Evolutionary conservation across 306 rosid genomes (phyloP).

Genomic region (Trifolium pratense): DNA sequence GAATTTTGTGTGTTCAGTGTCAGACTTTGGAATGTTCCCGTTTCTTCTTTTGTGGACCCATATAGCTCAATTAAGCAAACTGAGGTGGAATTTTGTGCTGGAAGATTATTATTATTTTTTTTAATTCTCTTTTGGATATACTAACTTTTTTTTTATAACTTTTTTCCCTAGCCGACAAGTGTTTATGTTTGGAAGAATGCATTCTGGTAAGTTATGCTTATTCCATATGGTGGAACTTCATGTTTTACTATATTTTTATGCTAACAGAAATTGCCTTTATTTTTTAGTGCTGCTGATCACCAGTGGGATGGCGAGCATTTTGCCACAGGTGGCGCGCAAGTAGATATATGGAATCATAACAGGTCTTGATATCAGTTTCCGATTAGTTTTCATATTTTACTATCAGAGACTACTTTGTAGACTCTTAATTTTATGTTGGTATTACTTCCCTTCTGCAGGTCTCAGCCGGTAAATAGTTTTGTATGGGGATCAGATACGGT

Average conservation of each 20-base stretch:
- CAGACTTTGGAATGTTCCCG: constrained; percentile 85
- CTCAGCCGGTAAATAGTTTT: constrained; percentile 76
- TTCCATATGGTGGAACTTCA: constrained; percentile 24
- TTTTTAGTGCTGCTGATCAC: constrained; percentile 84
- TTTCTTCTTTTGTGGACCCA: constrained; percentile 53
- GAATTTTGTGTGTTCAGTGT: constrained; percentile 54
- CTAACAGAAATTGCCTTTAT: not conserved
- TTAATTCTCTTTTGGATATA: not conserved
- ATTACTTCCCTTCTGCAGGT: constrained; percentile 51
- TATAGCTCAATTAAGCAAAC: constrained; percentile 51
- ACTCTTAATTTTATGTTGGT: constrained; percentile 9
- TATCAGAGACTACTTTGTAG: constrained; percentile 24
- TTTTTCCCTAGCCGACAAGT: constrained; percentile 63
- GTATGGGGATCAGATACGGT: constrained; percentile 82
- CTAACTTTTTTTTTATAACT: constrained; percentile 32
- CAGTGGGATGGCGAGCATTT: constrained; percentile 85
- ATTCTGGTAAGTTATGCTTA: constrained; percentile 66
- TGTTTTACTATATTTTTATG: constrained; percentile 2
- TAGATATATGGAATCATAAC: constrained; percentile 90
- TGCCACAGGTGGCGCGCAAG: constrained; percentile 95
- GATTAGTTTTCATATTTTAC: constrained; percentile 16
- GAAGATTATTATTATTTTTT: not conserved
- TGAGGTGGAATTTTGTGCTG: constrained; percentile 54
- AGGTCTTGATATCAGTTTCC: constrained; percentile 56
- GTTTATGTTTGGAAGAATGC: constrained; percentile 81